These are phyloP conservation scores for Quercus phellos DNA, from an alignment of 331 rosid species.

Conservation along the genomic window DNA sequence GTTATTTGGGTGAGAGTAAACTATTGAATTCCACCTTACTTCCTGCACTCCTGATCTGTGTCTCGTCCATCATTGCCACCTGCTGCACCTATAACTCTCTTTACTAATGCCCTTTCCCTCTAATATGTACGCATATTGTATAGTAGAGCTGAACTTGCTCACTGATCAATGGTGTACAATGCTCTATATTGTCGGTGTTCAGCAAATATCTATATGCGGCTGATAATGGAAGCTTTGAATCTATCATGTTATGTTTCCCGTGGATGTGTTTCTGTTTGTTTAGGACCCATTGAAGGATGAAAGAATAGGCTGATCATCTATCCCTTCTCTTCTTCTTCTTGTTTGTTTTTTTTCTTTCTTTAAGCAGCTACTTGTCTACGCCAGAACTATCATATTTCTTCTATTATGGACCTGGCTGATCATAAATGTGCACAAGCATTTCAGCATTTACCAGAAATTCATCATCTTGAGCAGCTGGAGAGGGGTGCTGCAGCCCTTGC, in stretches of 20 bases:
- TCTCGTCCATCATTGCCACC: conserved; percentile 70
- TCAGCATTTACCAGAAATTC: too few species aligned
- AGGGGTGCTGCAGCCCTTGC: too few species aligned
- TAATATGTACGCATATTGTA: conserved; percentile 10
- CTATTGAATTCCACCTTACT: conserved; percentile 63
- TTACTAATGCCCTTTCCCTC: conserved; percentile 35
- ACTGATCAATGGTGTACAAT: not conserved
- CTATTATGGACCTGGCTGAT: too few species aligned
- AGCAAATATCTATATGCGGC: not conserved
- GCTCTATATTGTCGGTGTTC: not conserved
- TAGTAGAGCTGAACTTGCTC: not conserved
- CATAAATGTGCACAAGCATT: too few species aligned
- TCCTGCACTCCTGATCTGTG: conserved; percentile 64
- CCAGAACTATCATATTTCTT: too few species aligned
- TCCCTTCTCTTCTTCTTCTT: too few species aligned
- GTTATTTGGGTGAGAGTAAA: conserved; percentile 52
- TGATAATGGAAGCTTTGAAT: conserved; percentile 8
- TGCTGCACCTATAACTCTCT: conserved; percentile 81
- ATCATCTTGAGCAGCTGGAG: too few species aligned
- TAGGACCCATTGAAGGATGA: not conserved
- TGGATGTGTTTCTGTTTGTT: not conserved
- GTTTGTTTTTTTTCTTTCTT: too few species aligned
- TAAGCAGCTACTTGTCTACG: too few species aligned
- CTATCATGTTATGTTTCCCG: not conserved
- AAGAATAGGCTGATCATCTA: not conserved